These are phyloP conservation scores for Saprolegnia diclina DNA, from an alignment of 352 stramenopile genomes.

Conservation along the genomic window DNA sequence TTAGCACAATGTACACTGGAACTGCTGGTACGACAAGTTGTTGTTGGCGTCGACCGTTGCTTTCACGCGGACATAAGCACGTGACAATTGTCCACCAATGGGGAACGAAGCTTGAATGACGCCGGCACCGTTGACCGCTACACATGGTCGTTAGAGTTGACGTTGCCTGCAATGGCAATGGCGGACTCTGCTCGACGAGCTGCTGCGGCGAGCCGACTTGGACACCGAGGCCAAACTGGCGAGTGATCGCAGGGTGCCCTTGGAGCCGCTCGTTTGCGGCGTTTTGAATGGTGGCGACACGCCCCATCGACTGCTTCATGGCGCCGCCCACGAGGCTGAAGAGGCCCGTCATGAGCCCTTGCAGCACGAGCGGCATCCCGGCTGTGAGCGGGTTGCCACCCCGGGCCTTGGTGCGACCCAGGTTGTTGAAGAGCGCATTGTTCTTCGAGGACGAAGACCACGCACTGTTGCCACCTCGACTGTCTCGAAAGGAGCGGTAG, in stretches of 20 bases:
- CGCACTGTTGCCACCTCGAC: no score
- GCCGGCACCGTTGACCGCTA: conserved; percentile 18
- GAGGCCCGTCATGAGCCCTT: conserved; percentile 2
- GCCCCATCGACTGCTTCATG: conserved; percentile 19
- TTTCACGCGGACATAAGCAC: neutral
- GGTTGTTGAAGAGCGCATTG: neutral
- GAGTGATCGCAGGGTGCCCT: conserved; percentile 14
- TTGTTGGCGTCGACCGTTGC: conserved; percentile 11
- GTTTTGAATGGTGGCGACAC: conserved; percentile 4
- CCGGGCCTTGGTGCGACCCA: neutral
- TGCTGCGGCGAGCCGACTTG: neutral
- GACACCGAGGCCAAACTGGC: conserved; percentile 5
- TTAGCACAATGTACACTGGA: neutral
- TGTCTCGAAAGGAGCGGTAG: conserved; percentile 12
- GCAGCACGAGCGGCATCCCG: conserved; percentile 13
- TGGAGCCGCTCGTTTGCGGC: neutral
- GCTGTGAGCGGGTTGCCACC: neutral
- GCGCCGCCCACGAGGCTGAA: conserved; percentile 13
- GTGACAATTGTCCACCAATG: neutral
- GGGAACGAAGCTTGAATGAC: conserved; percentile 4
- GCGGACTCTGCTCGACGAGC: conserved; percentile 14
- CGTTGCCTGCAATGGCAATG: neutral
- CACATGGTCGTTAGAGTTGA: neutral
- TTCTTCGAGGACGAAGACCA: neutral
- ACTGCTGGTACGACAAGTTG: conserved; percentile 1